A percentile compares a stretch with the other conserved stretches of the same genome.
Conservation (phyloP, 179 eudicot genomes). For the Kewa caespitosa region DNA sequence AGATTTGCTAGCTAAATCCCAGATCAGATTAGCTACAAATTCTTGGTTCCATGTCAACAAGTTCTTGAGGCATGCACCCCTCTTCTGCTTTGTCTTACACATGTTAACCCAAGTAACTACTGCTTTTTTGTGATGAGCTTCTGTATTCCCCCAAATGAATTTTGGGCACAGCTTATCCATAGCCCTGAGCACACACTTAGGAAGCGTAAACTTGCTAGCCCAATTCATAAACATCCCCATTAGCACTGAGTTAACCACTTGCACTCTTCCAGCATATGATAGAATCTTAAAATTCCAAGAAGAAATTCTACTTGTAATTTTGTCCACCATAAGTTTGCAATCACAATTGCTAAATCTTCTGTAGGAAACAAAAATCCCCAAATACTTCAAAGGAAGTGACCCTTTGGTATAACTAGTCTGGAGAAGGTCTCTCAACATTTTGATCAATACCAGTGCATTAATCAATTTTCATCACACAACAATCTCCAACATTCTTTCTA, state of each 20-base stretch:
- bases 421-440: background rate
- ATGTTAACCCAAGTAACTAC: background rate
- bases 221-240: background rate
- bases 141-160: background rate
- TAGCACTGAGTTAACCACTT: background rate
- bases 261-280: background rate
- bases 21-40: background rate
- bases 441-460: background rate
- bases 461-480: constrained; percentile 1
- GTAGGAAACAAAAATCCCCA: background rate
- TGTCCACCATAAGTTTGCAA: background rate
- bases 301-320: background rate
- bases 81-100: background rate
- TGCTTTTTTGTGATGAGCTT: background rate
- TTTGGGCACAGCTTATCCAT: background rate
- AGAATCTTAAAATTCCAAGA: background rate
- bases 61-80: background rate
- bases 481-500: background rate
- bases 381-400: background rate
- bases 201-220: background rate
- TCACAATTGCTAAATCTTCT: background rate
- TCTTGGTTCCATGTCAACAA: background rate
- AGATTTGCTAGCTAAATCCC: background rate
- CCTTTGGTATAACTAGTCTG: background rate
- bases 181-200: background rate